Evolutionary conservation across 768 basidiomycete genomes (phyloP).

Genomic region (Terana coerulea): DNA sequence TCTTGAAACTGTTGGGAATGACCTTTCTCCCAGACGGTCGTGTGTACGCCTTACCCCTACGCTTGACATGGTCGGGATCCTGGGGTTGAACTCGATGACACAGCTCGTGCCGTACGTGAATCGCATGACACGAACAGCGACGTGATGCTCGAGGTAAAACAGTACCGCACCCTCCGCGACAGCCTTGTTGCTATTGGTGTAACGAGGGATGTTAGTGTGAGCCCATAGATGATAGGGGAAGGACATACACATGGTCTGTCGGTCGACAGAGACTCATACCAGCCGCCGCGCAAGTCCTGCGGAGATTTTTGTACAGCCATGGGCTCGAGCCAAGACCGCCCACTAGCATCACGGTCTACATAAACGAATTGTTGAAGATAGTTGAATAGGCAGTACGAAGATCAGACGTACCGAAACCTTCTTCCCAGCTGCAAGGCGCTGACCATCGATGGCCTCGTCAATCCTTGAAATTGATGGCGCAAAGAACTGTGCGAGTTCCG

Average conservation of each 20-base stretch:
- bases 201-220: too few relatives aligned
- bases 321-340: neutral
- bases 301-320: neutral
- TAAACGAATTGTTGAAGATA: neutral
- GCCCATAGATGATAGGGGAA: neutral
- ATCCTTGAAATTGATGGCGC: slow-evolving; percentile 36
- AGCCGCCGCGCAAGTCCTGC: neutral
- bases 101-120: neutral
- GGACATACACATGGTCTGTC: neutral
- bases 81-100: neutral
- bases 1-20: neutral
- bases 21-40: neutral
- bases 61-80: neutral
- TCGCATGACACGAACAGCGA: neutral
- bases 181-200: slow-evolving; percentile 1
- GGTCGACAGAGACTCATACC: neutral
- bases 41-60: neutral
- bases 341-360: neutral
- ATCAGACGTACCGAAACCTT: neutral
- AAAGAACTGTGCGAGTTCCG: slow-evolving; percentile 38
- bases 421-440: slow-evolving; percentile 13
- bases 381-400: neutral
- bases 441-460: slow-evolving; percentile 32
- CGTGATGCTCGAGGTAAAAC: neutral
- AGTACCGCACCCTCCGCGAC: neutral